These are phyloP conservation scores for Globisporangium cystogenes DNA, from an alignment of 352 stramenopile species.

Conservation along the genomic window DNA sequence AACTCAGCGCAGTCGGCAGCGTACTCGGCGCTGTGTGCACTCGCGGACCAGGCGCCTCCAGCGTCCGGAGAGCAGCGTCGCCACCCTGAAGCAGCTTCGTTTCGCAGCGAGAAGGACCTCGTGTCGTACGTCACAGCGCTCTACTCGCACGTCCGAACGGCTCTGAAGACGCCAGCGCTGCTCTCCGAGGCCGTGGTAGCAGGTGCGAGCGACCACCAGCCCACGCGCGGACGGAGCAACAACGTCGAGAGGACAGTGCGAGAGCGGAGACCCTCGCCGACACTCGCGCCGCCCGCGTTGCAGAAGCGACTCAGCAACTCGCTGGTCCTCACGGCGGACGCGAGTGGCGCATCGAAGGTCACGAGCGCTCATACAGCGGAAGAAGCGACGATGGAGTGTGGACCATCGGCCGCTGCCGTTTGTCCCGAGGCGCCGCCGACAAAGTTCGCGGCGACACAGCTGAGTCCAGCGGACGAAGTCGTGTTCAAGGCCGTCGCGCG, in stretches of 20 bases:
- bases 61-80: neutral
- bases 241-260: neutral
- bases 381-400: neutral
- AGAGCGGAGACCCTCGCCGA: neutral
- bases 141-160: conserved; percentile 24
- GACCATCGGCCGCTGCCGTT: too few species aligned
- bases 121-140: conserved; percentile 32
- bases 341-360: neutral
- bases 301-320: neutral
- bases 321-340: neutral
- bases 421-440: too few species aligned
- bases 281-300: too few species aligned
- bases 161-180: neutral
- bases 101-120: conserved; percentile 20
- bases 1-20: conserved; percentile 15
- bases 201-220: neutral
- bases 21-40: conserved; percentile 44
- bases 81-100: conserved; percentile 23
- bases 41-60: conserved; percentile 20
- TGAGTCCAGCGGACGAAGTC: conserved; percentile 18
- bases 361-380: neutral
- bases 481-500: conserved; percentile 36
- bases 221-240: neutral
- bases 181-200: too few species aligned
- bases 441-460: neutral